Conservation (phyloP, 805 yeast genomes). For the Saccharomycopsis schoenii region DNA sequence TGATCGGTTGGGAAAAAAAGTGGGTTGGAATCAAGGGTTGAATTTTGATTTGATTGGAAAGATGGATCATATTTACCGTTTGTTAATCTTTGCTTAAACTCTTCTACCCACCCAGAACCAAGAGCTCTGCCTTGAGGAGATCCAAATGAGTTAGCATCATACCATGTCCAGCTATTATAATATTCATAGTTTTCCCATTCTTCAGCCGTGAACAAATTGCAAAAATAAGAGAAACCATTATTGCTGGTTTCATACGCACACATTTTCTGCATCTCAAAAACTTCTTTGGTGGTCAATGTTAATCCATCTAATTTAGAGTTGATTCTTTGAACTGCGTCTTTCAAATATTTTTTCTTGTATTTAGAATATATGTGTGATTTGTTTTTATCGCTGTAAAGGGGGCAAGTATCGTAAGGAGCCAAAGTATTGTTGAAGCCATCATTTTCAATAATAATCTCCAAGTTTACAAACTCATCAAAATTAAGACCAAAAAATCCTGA, state of each 20-base stretch:
- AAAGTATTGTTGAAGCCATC: slow-evolving; percentile 20
- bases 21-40: slow-evolving; percentile 26
- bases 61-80: slow-evolving; percentile 35
- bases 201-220: slow-evolving; percentile 55
- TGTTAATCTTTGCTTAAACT: slow-evolving; percentile 31
- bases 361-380: neutral
- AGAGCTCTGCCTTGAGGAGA: slow-evolving; percentile 44
- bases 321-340: slow-evolving; percentile 45
- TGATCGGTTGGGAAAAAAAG: slow-evolving; percentile 32
- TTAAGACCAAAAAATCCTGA: slow-evolving; percentile 38
- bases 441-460: slow-evolving; percentile 19
- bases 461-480: slow-evolving; percentile 20
- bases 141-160: slow-evolving; percentile 60
- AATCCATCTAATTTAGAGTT: slow-evolving; percentile 44
- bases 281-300: slow-evolving; percentile 43
- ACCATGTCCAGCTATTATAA: slow-evolving; percentile 46
- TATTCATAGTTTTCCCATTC: slow-evolving; percentile 60
- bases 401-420: slow-evolving; percentile 14
- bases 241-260: slow-evolving; percentile 73
- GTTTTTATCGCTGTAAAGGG: neutral
- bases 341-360: slow-evolving; percentile 29
- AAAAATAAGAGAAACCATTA: slow-evolving; percentile 54
- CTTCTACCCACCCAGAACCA: slow-evolving; percentile 48
- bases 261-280: slow-evolving; percentile 42
- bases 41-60: slow-evolving; percentile 30